Conservation (phyloP, 2,329 filamentous ascomycete genomes). For the Paradendryphiella salina region DNA sequence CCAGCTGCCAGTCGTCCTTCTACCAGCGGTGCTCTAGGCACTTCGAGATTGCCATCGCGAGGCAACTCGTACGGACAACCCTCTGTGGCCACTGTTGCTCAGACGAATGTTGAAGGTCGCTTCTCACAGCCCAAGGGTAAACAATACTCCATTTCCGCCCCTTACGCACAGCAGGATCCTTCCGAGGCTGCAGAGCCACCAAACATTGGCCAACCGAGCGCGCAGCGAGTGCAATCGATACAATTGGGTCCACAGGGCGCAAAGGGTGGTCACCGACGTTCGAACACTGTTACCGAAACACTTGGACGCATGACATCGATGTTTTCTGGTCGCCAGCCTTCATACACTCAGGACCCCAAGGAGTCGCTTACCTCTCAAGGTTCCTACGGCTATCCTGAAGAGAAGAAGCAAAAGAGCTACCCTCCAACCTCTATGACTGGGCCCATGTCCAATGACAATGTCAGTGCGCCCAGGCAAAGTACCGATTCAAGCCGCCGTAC, state of each 20-base stretch:
- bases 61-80: conserved; percentile 84
- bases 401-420: conserved; percentile 71
- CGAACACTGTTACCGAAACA: conserved; percentile 69
- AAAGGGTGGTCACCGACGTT: conserved; percentile 64
- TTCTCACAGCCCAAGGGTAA: conserved; percentile 76
- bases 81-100: conserved; percentile 80
- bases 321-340: conserved; percentile 62
- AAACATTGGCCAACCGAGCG: conserved; percentile 64
- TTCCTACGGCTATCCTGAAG: conserved; percentile 43
- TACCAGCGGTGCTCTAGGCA: conserved; percentile 76
- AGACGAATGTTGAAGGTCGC: conserved; percentile 84
- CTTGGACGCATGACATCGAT: conserved; percentile 80
- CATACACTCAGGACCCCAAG: conserved; percentile 37
- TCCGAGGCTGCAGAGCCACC: conserved; percentile 37
- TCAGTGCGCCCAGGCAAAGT: conserved; percentile 48
- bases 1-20: conserved; percentile 63
- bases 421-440: conserved; percentile 91
- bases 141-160: conserved; percentile 72
- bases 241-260: conserved; percentile 41
- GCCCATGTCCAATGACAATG: conserved; percentile 63
- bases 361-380: conserved; percentile 50
- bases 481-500: conserved; percentile 54
- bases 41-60: conserved; percentile 68
- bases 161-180: conserved; percentile 59
- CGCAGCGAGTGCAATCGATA: conserved; percentile 57